phyloP scores from a whole-genome alignment of 371 early-diverging fungal genomes.

The Coemansia sp. region DNA sequence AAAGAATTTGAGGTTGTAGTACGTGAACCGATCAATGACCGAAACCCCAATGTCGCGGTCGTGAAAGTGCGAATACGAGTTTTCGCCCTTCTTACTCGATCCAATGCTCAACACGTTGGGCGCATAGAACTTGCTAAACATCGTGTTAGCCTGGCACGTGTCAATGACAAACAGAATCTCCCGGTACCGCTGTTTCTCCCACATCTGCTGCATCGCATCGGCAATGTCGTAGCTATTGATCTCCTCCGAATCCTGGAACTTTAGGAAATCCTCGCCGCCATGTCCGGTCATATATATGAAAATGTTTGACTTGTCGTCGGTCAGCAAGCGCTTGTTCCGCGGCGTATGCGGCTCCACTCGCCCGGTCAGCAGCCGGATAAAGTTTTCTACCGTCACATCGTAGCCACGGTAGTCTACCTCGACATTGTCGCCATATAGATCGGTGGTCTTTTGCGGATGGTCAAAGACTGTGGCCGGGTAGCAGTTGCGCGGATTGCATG shows the following conservation, averaged over 20 bases:
- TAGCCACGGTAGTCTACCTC: slow-evolving; percentile 98
- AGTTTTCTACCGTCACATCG: slow-evolving; percentile 97
- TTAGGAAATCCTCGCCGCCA: slow-evolving; percentile 96
- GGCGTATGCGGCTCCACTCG: slow-evolving; percentile 76
- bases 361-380: slow-evolving; percentile 89
- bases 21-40: slow-evolving; percentile 95
- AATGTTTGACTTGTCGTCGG: slow-evolving; percentile 93
- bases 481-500: slow-evolving; percentile 93
- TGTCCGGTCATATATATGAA: slow-evolving; percentile 98
- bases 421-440: slow-evolving; percentile 91
- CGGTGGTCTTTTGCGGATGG: slow-evolving; percentile 74
- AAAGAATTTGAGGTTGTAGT: slow-evolving; percentile 85
- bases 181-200: slow-evolving; percentile 90
- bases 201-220: slow-evolving; percentile 95
- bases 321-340: slow-evolving; percentile 86
- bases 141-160: slow-evolving; percentile 96
- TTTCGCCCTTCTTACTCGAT: slow-evolving; percentile 80
- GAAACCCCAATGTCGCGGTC: slow-evolving; percentile 93
- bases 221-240: slow-evolving; percentile 91
- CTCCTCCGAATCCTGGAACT: slow-evolving; percentile 97
- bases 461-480: slow-evolving; percentile 93
- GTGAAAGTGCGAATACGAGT: slow-evolving; percentile 92
- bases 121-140: slow-evolving; percentile 87
- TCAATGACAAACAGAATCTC: slow-evolving; percentile 96
- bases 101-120: slow-evolving; percentile 92